Conservation (phyloP, 495 filamentous ascomycete species). For the Hypomontagnella monticulosa region DNA sequence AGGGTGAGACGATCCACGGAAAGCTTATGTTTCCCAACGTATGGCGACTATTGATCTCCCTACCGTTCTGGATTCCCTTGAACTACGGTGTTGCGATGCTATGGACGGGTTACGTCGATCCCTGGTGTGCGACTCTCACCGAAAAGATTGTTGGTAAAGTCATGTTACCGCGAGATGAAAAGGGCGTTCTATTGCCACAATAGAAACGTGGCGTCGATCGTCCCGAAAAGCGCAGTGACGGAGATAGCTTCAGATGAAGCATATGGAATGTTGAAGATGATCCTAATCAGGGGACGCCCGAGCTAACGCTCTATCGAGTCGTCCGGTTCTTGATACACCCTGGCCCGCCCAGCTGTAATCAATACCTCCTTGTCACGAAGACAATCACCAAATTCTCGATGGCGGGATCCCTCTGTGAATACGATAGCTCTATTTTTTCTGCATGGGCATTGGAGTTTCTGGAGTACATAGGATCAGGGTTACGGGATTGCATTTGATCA, state of each 20-base stretch:
- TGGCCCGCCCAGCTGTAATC: neutral
- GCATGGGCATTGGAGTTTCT: conserved; percentile 25
- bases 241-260: neutral
- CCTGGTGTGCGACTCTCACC: conserved; percentile 69
- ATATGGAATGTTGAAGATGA: conserved; percentile 3
- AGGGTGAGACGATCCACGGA: conserved; percentile 53
- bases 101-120: conserved; percentile 74
- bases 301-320: neutral
- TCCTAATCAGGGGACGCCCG: neutral
- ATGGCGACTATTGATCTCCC: conserved; percentile 55
- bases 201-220: conserved; percentile 26
- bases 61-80: conserved; percentile 66
- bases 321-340: neutral
- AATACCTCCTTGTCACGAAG: neutral
- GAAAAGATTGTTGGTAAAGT: conserved; percentile 64
- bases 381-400: neutral
- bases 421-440: conserved; percentile 22
- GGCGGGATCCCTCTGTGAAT: conserved; percentile 10
- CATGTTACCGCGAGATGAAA: conserved; percentile 61
- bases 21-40: conserved; percentile 48
- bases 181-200: conserved; percentile 52
- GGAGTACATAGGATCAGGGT: conserved; percentile 33
- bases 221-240: conserved; percentile 10
- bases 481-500: conserved; percentile 35
- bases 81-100: conserved; percentile 66